Base-by-base conservation (phyloP, 225 moss, liverwort and hornwort genomes). In the Asterella californica region DNA sequence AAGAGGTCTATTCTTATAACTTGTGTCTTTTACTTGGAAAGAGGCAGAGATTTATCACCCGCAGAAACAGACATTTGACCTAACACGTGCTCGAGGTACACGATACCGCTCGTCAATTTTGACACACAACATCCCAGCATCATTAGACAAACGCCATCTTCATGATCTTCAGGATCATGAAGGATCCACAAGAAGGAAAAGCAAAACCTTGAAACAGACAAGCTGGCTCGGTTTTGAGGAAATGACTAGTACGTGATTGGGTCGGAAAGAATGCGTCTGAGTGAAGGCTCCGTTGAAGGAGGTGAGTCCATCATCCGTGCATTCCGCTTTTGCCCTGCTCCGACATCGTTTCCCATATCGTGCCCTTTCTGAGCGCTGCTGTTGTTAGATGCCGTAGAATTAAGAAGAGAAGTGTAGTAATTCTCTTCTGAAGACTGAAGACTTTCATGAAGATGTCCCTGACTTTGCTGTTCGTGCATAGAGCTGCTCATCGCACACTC, bases 191-290 rank as follows among this genome's bases (percentile, higher is more conserved):
- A 70, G 70, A 25, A 45, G 42, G 10, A 70, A 24, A 24, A 24
- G 10, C 15, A 46, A 24, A 70, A 45, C 1, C 15, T 7, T 18
- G 15, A 60, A 37, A 76, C 37, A 38, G 38, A 21, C 57, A 59
- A 10, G 22, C 37, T 76, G 59, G 24, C 57, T 10, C 24, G 37
- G 55, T 18, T 37, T 55, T 18, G 2, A 24, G 32, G 75, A 18
- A 38, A 81, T 42, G 85, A 55, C 50, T 57, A 73, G 80, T 89
- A 96, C 96, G 94, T 92, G 84, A 96, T 46, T 70, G 94, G 96
- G 80, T 96, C 96, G 34, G 96, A 92, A 76, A 96, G 92, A 53
- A 96, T 96, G 82, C 87, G 90, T 62, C 94, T 89, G 66, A 96
- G 84, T 0, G 94, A 92, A 17, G 88, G 88, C 73, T 94, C 91